phyloP scores from a whole-genome alignment of 2,329 filamentous ascomycete genomes.

The Colletotrichum lini region DNA sequence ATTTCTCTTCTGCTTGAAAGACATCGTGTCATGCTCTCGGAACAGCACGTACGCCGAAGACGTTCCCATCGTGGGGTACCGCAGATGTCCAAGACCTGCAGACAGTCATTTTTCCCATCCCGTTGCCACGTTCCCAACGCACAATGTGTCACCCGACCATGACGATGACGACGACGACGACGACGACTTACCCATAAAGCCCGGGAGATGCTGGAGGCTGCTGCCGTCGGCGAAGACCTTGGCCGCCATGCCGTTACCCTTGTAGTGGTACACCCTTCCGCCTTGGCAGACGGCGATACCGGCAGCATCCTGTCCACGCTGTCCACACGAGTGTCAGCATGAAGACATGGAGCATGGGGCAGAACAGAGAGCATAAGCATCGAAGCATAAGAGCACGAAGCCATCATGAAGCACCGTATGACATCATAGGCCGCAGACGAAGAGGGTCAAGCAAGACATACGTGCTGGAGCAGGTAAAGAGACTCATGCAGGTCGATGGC shows the following conservation, averaged over 20 bases:
- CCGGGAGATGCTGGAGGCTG: constrained; percentile 45
- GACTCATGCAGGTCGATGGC: constrained; percentile 78
- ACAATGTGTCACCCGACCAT: too few relatives aligned
- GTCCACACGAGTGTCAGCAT: constrained; percentile 43
- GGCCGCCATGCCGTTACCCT: constrained; percentile 89
- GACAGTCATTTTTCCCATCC: too few relatives aligned
- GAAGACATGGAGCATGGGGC: too few relatives aligned
- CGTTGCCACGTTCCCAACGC: too few relatives aligned
- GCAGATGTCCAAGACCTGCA: constrained; percentile 75
- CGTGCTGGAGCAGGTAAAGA: constrained; percentile 76
- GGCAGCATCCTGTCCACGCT: constrained; percentile 89
- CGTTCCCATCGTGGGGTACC: constrained; percentile 91
- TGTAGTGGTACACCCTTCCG: constrained; percentile 89
- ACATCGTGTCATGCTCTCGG: background rate
- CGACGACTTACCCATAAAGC: constrained; percentile 44
- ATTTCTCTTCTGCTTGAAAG: background rate
- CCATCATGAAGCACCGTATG: too few relatives aligned
- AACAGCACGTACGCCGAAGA: constrained; percentile 62
- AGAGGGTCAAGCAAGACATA: constrained; percentile 45
- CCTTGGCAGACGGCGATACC: constrained; percentile 66
- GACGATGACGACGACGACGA: too few relatives aligned
- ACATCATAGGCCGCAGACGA: background rate
- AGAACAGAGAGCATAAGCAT: too few relatives aligned
- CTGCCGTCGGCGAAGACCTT: constrained; percentile 88
- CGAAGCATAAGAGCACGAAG: too few relatives aligned